phyloP scores from a whole-genome alignment of 2,329 filamentous ascomycete genomes.

The Cadophora malorum region DNA sequence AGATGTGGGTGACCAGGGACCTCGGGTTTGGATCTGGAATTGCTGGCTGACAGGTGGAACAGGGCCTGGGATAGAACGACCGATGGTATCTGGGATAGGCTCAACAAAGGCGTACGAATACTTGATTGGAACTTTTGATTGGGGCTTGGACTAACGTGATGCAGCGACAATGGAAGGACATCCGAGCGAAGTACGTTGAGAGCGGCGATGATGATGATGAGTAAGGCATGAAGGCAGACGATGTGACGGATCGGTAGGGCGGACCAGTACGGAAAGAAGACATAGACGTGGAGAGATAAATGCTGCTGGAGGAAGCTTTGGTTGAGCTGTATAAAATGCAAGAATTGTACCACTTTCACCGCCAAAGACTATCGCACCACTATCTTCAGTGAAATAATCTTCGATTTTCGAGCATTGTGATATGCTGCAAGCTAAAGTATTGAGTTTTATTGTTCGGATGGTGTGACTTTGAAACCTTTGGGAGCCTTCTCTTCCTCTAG shows the following conservation, averaged over 20 bases:
- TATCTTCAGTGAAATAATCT: neutral
- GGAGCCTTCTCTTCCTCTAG: slow-evolving; percentile 25
- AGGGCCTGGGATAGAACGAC: slow-evolving; percentile 85
- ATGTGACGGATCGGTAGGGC: neutral
- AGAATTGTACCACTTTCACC: slow-evolving; percentile 33
- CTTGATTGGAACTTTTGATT: neutral
- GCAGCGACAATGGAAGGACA: slow-evolving; percentile 99
- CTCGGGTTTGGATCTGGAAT: slow-evolving; percentile 8
- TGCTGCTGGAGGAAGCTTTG: slow-evolving; percentile 23
- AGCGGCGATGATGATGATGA: slow-evolving; percentile 64
- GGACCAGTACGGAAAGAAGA: slow-evolving; percentile 19
- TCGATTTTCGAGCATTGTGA: neutral
- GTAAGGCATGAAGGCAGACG: slow-evolving; percentile 18
- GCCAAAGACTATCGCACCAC: neutral
- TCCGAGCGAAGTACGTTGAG: slow-evolving; percentile 86
- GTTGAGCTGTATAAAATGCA: slow-evolving; percentile 43
- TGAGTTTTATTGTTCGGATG: neutral
- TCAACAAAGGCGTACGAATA: slow-evolving; percentile 87
- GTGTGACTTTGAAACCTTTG: slow-evolving; percentile 20
- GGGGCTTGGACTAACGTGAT: slow-evolving; percentile 43
- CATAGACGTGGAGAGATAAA: slow-evolving; percentile 20
- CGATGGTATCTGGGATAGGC: slow-evolving; percentile 86
- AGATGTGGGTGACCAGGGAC: slow-evolving; percentile 72
- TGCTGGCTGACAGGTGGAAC: slow-evolving; percentile 34
- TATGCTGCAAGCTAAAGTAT: no score